These are phyloP conservation scores for Hericium rajendrae DNA, from an alignment of 768 basidiomycete species.

Conservation along the genomic window DNA sequence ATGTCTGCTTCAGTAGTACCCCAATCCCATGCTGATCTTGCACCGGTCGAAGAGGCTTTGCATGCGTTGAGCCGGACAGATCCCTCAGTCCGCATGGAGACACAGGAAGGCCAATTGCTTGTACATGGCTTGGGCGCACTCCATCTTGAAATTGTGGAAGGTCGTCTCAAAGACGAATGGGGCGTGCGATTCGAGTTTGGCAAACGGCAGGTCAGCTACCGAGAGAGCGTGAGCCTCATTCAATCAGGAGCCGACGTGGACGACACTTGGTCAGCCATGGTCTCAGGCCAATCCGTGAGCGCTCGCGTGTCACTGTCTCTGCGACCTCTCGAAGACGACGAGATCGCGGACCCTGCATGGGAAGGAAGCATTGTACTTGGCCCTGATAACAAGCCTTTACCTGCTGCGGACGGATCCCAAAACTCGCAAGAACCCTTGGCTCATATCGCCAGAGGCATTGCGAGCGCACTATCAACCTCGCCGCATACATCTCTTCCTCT, in stretches of 20 bases:
- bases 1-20: conserved; percentile 80
- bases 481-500: conserved; percentile 69
- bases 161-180: conserved; percentile 76
- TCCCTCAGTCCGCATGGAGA: conserved; percentile 76
- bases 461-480: conserved; percentile 65
- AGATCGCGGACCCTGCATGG: conserved; percentile 61
- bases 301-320: conserved; percentile 48
- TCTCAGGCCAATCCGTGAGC: conserved; percentile 44
- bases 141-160: conserved; percentile 83
- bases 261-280: conserved; percentile 51
- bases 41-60: conserved; percentile 70
- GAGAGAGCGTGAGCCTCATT: conserved; percentile 42
- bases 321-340: conserved; percentile 41
- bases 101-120: conserved; percentile 74
- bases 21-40: conserved; percentile 67
- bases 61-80: conserved; percentile 71
- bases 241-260: conserved; percentile 19
- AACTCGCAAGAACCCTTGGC: conserved; percentile 33
- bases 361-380: conserved; percentile 69
- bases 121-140: conserved; percentile 79
- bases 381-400: conserved; percentile 38
- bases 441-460: conserved; percentile 58
- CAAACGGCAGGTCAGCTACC: conserved; percentile 67
- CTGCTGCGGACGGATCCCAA: conserved; percentile 39
- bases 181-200: conserved; percentile 70